Conservation (phyloP, 2,329 filamentous ascomycete genomes). For the Hirsutella rhossiliensis region DNA sequence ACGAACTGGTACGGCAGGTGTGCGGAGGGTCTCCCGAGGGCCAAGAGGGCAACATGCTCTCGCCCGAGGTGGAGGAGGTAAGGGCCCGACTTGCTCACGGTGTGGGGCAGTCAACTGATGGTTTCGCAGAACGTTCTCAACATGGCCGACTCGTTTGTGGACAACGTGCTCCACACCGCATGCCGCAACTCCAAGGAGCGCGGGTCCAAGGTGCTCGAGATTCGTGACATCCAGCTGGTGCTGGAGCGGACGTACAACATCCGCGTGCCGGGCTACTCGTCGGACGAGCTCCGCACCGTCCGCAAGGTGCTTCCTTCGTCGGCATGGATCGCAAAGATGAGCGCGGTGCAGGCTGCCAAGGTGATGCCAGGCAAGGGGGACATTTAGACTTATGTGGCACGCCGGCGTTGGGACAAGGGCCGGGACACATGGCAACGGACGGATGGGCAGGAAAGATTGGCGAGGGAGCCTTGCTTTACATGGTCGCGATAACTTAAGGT, state of each 20-base stretch:
- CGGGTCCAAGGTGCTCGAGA: slow-evolving; percentile 80
- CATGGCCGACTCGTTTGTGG: slow-evolving; percentile 89
- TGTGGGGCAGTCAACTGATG: background rate
- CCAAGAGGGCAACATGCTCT: slow-evolving; percentile 65
- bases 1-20: slow-evolving; percentile 88
- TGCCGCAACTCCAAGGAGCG: slow-evolving; percentile 91
- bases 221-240: slow-evolving; percentile 72
- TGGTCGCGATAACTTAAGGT: too few relatives aligned
- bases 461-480: too few relatives aligned
- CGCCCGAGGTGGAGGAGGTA: slow-evolving; percentile 94
- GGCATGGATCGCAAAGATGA: slow-evolving; percentile 94
- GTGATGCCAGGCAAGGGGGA: slow-evolving; percentile 53
- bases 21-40: slow-evolving; percentile 66
- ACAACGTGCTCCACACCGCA: slow-evolving; percentile 75
- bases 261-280: slow-evolving; percentile 84
- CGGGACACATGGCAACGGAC: too few relatives aligned
- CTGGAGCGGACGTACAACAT: slow-evolving; percentile 82
- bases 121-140: slow-evolving; percentile 63
- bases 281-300: slow-evolving; percentile 88
- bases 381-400: background rate
- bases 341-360: slow-evolving; percentile 89
- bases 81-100: slow-evolving; percentile 12
- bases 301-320: slow-evolving; percentile 82
- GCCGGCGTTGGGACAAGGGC: too few relatives aligned
- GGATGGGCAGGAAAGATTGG: too few relatives aligned